phyloP scores from a whole-genome alignment of 2,329 filamentous ascomycete genomes.

The Tolypocladium nubicola region DNA sequence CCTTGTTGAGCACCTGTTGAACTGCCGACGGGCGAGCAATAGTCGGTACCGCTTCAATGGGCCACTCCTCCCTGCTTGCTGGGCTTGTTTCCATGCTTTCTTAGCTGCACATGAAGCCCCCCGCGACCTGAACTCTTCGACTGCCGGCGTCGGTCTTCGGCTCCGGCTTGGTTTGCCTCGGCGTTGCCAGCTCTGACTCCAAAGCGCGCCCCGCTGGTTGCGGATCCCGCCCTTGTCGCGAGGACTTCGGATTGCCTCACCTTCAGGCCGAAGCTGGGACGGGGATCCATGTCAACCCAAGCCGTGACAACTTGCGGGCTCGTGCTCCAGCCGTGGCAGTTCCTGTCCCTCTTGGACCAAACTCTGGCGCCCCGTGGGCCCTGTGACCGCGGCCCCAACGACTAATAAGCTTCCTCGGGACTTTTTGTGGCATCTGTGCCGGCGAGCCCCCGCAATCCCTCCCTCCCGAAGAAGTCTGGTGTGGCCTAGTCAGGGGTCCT shows the following conservation, averaged over 20 bases:
- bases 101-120: background rate
- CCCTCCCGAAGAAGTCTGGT: background rate
- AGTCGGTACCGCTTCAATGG: background rate
- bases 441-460: background rate
- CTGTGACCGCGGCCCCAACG: background rate
- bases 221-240: background rate
- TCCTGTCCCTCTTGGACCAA: background rate
- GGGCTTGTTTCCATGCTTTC: background rate
- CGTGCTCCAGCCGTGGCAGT: background rate
- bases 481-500: slow-evolving; percentile 1
- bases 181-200: background rate
- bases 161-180: background rate
- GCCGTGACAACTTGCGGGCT: background rate
- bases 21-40: background rate
- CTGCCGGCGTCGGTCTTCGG: background rate
- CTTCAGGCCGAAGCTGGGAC: background rate
- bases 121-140: too few relatives aligned
- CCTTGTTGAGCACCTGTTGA: background rate
- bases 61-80: background rate
- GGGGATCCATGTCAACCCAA: background rate
- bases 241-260: background rate
- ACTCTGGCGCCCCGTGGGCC: background rate
- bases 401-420: background rate
- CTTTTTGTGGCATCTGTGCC: background rate
- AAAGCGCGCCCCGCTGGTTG: background rate